Evolutionary conservation across 73 alveolate genomes (phyloP).

Genomic region (Tetrahymena elliotti): DNA sequence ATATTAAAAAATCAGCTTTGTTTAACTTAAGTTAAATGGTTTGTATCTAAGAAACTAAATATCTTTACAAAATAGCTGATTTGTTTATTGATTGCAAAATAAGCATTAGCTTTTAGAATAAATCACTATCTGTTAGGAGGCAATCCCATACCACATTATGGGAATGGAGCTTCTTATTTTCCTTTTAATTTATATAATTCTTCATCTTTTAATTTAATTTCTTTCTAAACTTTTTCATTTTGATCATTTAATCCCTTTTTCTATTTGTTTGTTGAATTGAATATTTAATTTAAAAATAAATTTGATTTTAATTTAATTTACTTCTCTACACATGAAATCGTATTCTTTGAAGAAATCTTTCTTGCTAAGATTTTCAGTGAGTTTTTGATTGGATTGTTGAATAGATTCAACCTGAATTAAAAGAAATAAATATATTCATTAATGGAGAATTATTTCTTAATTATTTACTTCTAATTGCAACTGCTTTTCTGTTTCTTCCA

Average conservation of each 20-base stretch:
- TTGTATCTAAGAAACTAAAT: background rate
- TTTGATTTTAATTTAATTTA: background rate
- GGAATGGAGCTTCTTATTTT: background rate
- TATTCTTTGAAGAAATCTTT: background rate
- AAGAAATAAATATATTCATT: background rate
- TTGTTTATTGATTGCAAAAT: background rate
- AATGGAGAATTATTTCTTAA: background rate
- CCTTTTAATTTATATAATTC: background rate
- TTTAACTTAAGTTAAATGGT: no score
- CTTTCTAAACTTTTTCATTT: background rate
- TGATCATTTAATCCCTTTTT: background rate
- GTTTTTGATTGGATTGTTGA: background rate
- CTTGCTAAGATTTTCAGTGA: background rate
- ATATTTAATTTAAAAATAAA: background rate
- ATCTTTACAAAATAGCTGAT: no score
- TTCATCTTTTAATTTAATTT: background rate
- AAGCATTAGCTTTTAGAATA: no score
- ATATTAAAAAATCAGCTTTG: background rate
- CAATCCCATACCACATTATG: background rate
- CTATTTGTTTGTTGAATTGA: background rate
- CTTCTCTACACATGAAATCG: background rate
- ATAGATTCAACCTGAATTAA: background rate
- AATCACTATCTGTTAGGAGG: background rate
- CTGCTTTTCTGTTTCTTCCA: background rate
- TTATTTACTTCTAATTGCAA: background rate